Evolutionary conservation across 192 early-diverging fungal species (phyloP).

Genomic region (Kappamyces sp.): DNA sequence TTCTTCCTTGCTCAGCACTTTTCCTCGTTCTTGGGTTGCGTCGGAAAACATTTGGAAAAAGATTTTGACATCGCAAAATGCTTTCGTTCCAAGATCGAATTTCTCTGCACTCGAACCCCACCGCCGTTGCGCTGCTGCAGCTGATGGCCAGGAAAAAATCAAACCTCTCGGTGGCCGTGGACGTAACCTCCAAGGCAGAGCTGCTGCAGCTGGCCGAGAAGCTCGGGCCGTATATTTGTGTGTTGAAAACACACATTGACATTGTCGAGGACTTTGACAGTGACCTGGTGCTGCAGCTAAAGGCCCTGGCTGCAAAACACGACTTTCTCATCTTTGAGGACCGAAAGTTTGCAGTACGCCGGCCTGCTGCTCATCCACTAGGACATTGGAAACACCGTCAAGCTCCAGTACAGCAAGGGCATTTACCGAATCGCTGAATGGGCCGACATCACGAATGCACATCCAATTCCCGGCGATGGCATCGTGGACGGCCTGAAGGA

Average conservation of each 20-base stretch:
- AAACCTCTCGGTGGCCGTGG: conserved; percentile 86
- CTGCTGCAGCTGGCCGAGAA: conserved; percentile 80
- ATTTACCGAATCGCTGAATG: conserved; percentile 90
- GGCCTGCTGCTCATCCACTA: too few relatives aligned
- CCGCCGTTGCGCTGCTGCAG: conserved; percentile 65
- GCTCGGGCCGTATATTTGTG: conserved; percentile 91
- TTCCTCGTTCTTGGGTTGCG: too few relatives aligned
- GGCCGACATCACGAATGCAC: conserved; percentile 95
- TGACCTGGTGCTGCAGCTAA: conserved; percentile 69
- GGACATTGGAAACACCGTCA: conserved; percentile 80
- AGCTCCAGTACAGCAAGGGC: conserved; percentile 86
- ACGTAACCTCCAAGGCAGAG: conserved; percentile 82
- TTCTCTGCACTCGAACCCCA: conserved; percentile 63
- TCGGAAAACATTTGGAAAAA: too few relatives aligned
- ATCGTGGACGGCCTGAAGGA: conserved; percentile 88
- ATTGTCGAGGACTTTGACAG: conserved; percentile 88
- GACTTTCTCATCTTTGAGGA: conserved; percentile 84
- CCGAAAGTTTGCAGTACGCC: background rate
- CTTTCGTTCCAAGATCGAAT: conserved; percentile 63
- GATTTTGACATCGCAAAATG: background rate
- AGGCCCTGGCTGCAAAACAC: conserved; percentile 72
- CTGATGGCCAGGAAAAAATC: conserved; percentile 86
- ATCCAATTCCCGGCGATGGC: conserved; percentile 88
- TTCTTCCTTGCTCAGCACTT: too few relatives aligned
- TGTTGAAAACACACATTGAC: conserved; percentile 97